Base-by-base conservation (phyloP, 129 eudicot species). In the Lactuca sativa region DNA sequence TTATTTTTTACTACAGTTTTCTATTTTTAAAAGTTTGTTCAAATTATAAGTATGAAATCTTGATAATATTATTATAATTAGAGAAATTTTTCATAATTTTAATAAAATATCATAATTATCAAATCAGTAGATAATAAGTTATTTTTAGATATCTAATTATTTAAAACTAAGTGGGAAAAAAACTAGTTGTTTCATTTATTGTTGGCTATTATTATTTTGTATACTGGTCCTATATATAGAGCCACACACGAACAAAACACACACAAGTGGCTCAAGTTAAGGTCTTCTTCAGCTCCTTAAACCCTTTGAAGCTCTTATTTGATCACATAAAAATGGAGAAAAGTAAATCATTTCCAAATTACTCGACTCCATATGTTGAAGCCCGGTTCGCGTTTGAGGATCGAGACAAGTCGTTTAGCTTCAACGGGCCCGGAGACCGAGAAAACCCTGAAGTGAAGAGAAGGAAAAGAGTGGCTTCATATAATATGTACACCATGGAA, bases 391-490 rank as follows among this genome's bases (percentile, higher is more conserved):
- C 71, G 48, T 86, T 88, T 12, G 91, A 92, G 75, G 96, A 92
- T 40, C 95, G 91, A 5, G 77, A 86, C 17, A 89, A 81, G 53
- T 83, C 98, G 6, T 92, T 82, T 51, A 89, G 96, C 74, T 92
- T 92, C 83, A 92, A 92, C 43, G 98, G 98, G 6, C 98, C 95
- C 0, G 85, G 77, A 32, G 87, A 81, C 14, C 81, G 69, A 13
- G 86, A 80, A 55, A 81, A 92, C 47, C 98, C 97, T 1, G 96
- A 92, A 70, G 74, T 71, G 75, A 92, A 89, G 86, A 85, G 98
- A 83, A 93, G 86, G 74, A 93, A 93, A 73, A 83, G 98, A 59
- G 92, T 93, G 61, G 96, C 98, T 33, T 83, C 83, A 12, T 93
- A 93, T 65, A 89, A 93, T 41, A 82, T 83, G 95, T 93, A 86